These are phyloP conservation scores for Tricholoma sp. DNA, from an alignment of 768 basidiomycete genomes.

Conservation along the genomic window DNA sequence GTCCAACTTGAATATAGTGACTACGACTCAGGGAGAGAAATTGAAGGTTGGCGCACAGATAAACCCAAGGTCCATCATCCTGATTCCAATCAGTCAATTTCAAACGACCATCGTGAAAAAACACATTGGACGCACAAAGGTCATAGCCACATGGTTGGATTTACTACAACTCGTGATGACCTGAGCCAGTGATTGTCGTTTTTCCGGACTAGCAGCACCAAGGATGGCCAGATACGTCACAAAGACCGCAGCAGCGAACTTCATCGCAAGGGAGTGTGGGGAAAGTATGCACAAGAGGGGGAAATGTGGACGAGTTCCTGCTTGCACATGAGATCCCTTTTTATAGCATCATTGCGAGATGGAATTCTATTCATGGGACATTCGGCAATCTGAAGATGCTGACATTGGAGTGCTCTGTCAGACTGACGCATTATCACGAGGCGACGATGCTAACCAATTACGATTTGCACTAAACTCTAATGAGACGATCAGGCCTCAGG, in stretches of 20 bases:
- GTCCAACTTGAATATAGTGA: background rate
- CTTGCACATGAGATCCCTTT: background rate
- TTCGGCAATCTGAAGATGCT: no score
- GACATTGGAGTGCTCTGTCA: no score
- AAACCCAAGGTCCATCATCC: conserved; percentile 20
- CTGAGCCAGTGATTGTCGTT: conserved; percentile 13
- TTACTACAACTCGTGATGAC: conserved; percentile 19
- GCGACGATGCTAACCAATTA: no score
- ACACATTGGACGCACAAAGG: conserved; percentile 16
- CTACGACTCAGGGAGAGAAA: background rate
- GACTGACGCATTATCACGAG: no score
- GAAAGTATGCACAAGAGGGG: background rate
- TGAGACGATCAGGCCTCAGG: no score
- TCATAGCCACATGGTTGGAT: conserved; percentile 21
- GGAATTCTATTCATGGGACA: no score
- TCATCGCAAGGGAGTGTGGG: background rate
- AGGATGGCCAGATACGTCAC: conserved; percentile 7
- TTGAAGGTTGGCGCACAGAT: conserved; percentile 10
- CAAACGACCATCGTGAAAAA: no score
- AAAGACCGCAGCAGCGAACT: conserved; percentile 9
- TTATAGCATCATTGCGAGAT: no score
- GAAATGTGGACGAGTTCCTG: background rate
- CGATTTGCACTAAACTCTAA: no score
- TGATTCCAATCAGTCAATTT: background rate
- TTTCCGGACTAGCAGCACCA: conserved; percentile 13